These are phyloP conservation scores for Castanea crenata DNA, from an alignment of 306 rosid species.

Conservation along the genomic window DNA sequence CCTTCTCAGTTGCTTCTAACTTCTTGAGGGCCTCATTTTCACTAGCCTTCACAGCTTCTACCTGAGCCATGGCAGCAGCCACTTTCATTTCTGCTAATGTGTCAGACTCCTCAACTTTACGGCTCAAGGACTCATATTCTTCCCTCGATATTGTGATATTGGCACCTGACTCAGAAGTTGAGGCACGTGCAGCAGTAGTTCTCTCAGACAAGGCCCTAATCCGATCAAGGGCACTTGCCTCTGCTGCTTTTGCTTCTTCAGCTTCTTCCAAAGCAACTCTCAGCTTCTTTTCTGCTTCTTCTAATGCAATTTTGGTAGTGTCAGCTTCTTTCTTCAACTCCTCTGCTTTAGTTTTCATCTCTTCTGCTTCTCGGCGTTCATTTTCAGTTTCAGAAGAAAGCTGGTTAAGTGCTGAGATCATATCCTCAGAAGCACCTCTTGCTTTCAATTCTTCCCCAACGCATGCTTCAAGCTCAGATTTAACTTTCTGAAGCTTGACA, in stretches of 20 bases:
- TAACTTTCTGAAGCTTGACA: constrained; percentile 67
- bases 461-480: constrained; percentile 80
- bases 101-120: constrained; percentile 86
- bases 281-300: constrained; percentile 74
- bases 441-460: constrained; percentile 70
- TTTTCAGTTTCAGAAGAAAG: constrained; percentile 62
- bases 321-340: constrained; percentile 75
- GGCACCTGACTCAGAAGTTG: constrained; percentile 81
- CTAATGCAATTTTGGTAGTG: constrained; percentile 53
- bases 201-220: constrained; percentile 67
- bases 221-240: constrained; percentile 75
- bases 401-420: constrained; percentile 74
- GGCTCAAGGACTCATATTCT: constrained; percentile 76
- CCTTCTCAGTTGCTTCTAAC: constrained; percentile 73
- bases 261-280: constrained; percentile 72
- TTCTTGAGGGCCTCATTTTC: constrained; percentile 74
- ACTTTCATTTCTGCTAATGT: constrained; percentile 87
- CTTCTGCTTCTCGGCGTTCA: constrained; percentile 72
- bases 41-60: constrained; percentile 97
- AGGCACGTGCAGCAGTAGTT: constrained; percentile 81
- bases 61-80: constrained; percentile 96
- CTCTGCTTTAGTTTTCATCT: constrained; percentile 64
- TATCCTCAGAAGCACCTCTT: constrained; percentile 74
- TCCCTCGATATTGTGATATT: constrained; percentile 76
- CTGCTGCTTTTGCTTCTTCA: constrained; percentile 80